Evolutionary conservation across 352 stramenopile species (phyloP).

Genomic region (Blastocystis sp.): DNA sequence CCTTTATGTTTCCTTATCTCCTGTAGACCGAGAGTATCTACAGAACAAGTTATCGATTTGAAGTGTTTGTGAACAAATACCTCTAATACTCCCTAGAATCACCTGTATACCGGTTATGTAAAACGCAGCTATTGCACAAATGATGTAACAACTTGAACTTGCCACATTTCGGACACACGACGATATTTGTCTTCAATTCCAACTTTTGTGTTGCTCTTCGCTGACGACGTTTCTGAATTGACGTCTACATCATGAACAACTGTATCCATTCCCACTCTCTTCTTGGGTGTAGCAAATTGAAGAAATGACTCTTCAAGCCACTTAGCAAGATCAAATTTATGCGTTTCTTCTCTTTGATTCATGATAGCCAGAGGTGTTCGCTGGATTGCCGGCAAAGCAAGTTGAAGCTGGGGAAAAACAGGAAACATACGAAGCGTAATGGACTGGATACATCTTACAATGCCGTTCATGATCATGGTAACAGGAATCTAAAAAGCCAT

Average conservation of each 20-base stretch:
- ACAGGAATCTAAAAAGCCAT: neutral
- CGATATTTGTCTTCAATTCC: conserved; percentile 43
- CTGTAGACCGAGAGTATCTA: conserved; percentile 5
- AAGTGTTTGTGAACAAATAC: conserved; percentile 52
- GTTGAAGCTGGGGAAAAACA: conserved; percentile 39
- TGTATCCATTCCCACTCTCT: conserved; percentile 1
- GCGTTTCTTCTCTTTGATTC: neutral
- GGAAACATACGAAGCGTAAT: conserved; percentile 35
- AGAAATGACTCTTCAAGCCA: conserved; percentile 42
- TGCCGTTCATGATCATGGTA: conserved; percentile 3
- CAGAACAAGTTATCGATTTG: conserved; percentile 45
- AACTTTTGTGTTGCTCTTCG: conserved; percentile 36
- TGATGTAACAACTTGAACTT: conserved; percentile 59
- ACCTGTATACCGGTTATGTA: conserved; percentile 54
- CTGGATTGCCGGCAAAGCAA: conserved; percentile 2
- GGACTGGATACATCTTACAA: conserved; percentile 1
- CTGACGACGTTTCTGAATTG: conserved; percentile 6
- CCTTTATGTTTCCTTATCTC: neutral
- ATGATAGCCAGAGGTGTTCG: conserved; percentile 6
- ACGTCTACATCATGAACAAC: neutral
- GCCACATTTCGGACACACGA: conserved; percentile 57
- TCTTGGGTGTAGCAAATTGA: conserved; percentile 47
- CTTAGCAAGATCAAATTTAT: neutral
- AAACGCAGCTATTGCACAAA: conserved; percentile 55
- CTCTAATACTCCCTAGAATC: conserved; percentile 60